Evolutionary conservation across 2,329 filamentous ascomycete species (phyloP), one percentile per base, ranked within the genome.

Genomic region (Cryphonectria carpinicola): DNA sequence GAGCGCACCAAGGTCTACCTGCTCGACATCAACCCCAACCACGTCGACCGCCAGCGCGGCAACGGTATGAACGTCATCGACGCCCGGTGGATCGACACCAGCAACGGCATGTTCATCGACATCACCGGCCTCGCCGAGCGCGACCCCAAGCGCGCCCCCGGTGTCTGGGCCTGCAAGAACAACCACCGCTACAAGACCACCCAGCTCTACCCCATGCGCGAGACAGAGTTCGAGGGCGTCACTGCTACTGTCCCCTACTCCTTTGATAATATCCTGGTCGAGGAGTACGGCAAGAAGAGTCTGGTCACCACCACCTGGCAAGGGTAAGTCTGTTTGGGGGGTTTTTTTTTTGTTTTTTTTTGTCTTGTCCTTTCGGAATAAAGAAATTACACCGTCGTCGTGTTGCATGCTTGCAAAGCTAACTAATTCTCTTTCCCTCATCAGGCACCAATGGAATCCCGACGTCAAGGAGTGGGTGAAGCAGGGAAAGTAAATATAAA

Each of bases 31-130:
- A 96, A 95, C 80, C 91, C 92, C 0, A 88, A 90, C 82, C 86
- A 89, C 75, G 83, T 82, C 70, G 86, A 91, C 68, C 82, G 90
- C 2, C 84, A 84, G 37, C 85, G 88, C 32, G 90, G 90, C 60
- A 86, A 92, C 75, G 92, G 92, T 25, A 82, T 85, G 77, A 97
- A 97, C 78, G 87, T 96, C 69, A 96, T 96, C 76, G 93, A 96
- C 80, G 93, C 90, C 35, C 87, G 93, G 62, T 97, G 92, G 92
- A 93, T 96, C 77, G 93, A 96, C 79, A 86, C 86, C 71, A 80
- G 82, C 69, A 96, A 90, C 75, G 93, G 93, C 64, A 85, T 95
- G 76, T 97, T 92, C 79, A 90, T 96, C 79, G 93, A 96, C 79
- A 94, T 97, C 76, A 96, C 93, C 0, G 93, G 88, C 17, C 81